Base-by-base conservation (phyloP, 2,329 filamentous ascomycete species). In the Monosporascus sp. region DNA sequence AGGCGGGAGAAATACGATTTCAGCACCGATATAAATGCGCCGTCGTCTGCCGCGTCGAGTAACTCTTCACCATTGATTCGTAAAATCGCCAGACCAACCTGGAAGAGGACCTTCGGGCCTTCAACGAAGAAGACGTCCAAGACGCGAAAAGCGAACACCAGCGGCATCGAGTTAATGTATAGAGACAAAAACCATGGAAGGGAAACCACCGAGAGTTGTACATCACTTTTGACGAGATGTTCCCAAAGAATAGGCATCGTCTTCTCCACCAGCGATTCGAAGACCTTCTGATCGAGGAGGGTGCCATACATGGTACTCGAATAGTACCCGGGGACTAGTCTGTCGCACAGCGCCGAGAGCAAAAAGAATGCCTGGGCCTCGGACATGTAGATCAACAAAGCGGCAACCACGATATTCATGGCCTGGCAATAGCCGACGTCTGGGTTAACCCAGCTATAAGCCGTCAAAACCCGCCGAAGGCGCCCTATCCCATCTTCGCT, bases 291-390 rank as follows among this genome's bases (percentile, higher is more conserved):
- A 66, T 99, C 94, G 40, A 99, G 81, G 5, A 99, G 79, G 1
- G 94, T 99, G 62, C 94, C 94, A 72, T 99, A 99, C 94, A 99
- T 99, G 60, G 95, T 99, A 19, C 89, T 95, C 5, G 93, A 97
- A 71, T 99, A 99, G 75, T 99, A 99, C 5, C 94, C 94, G 0
- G 94, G 94, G 3, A 97, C 83, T 2, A 99, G 79, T 47, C 93
- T 87, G 69, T 97, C 93, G 75, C 94, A 99, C 17, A 99, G 79
- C 1, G 93, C 82, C 1, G 91, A 96, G 44, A 99, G 82, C 7
- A 97, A 79, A 71, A 94, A 99, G 73, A 97, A 99, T 1, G 94
- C 94, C 73, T 99, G 94, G 0, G 88, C 73, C 72, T 99, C 94
- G 8, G 92, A 97, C 85, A 96, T 96, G 76, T 97, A 97, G 78